These are phyloP conservation scores for Arxiozyma bovina DNA, from an alignment of 1,139 yeast species.

Conservation along the genomic window DNA sequence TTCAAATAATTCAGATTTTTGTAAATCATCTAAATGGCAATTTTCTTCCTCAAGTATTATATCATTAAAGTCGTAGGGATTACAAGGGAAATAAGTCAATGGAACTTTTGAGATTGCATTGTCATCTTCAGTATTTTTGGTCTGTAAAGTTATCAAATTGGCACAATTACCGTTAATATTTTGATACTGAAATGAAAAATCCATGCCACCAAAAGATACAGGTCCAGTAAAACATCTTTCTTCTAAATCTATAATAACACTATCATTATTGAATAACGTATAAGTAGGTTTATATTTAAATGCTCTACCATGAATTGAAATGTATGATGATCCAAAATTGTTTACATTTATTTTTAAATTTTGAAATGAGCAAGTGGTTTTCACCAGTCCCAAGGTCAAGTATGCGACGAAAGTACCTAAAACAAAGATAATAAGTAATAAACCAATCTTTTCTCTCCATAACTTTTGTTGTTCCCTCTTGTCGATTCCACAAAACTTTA, in stretches of 20 bases:
- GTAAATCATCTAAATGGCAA: slow-evolving; percentile 69
- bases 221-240: slow-evolving; percentile 74
- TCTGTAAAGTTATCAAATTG: slow-evolving; percentile 57
- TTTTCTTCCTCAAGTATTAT: slow-evolving; percentile 71
- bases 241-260: background rate
- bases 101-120: slow-evolving; percentile 54
- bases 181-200: slow-evolving; percentile 83
- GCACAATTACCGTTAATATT: slow-evolving; percentile 92
- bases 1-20: slow-evolving; percentile 59
- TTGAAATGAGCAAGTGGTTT: slow-evolving; percentile 58
- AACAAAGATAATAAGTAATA: slow-evolving; percentile 63
- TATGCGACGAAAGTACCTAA: slow-evolving; percentile 77
- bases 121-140: slow-evolving; percentile 50
- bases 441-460: slow-evolving; percentile 92
- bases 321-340: slow-evolving; percentile 47
- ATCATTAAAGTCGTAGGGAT: slow-evolving; percentile 60
- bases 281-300: slow-evolving; percentile 60
- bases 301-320: slow-evolving; percentile 76
- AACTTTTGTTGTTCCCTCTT: slow-evolving; percentile 82
- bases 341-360: slow-evolving; percentile 47
- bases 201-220: slow-evolving; percentile 78
- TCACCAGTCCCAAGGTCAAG: slow-evolving; percentile 85
- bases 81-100: slow-evolving; percentile 90
- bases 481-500: slow-evolving; percentile 65
- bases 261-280: slow-evolving; percentile 41